phyloP scores from a whole-genome alignment of 1,284 basidiomycete genomes.

The Amylostereum areolatum region DNA sequence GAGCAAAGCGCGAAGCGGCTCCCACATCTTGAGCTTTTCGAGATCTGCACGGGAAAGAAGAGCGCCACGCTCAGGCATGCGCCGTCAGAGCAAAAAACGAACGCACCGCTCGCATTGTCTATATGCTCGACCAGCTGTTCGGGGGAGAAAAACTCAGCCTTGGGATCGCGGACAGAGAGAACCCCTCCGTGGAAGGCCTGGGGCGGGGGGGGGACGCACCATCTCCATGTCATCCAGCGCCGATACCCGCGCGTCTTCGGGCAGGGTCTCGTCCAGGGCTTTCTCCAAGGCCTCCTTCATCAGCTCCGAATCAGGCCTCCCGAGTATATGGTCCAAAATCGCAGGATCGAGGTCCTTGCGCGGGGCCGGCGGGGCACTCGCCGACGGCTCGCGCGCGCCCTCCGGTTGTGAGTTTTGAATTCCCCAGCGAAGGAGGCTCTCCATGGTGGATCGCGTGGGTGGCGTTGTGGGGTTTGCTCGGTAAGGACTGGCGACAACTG shows the following conservation, averaged over 20 bases:
- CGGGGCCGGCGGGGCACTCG: constrained; percentile 20
- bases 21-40: constrained; percentile 82
- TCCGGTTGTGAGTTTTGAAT: constrained; percentile 55
- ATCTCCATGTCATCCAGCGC: constrained; percentile 96
- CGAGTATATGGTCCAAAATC: constrained; percentile 83
- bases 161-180: neutral
- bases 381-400: constrained; percentile 19
- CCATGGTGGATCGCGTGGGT: constrained; percentile 36
- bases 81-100: neutral
- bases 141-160: neutral
- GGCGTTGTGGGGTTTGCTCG: no score
- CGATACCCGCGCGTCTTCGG: constrained; percentile 63
- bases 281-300: constrained; percentile 85
- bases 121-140: constrained; percentile 83
- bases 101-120: constrained; percentile 89
- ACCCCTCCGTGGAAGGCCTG: neutral
- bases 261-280: constrained; percentile 58
- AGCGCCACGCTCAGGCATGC: no score
- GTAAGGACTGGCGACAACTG: no score
- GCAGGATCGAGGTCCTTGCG: constrained; percentile 62
- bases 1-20: constrained; percentile 68
- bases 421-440: constrained; percentile 70
- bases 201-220: constrained; percentile 43
- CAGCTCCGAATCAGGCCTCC: constrained; percentile 75
- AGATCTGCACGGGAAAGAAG: constrained; percentile 51